Evolutionary conservation across 805 yeast genomes (phyloP).

Genomic region (Diddensiella santjacobensis): DNA sequence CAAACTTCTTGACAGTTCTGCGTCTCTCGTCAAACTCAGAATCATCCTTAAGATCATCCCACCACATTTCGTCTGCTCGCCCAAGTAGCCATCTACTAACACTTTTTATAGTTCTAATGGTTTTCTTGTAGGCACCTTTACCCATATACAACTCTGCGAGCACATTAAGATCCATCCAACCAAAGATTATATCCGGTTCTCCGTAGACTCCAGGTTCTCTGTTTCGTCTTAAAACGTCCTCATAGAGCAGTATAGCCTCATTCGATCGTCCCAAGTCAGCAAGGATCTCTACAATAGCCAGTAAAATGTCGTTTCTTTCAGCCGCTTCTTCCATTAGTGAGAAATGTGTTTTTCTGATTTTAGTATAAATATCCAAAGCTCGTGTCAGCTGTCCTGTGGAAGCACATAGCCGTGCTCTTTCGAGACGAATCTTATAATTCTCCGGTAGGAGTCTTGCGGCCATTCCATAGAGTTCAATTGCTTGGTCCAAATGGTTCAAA

Average conservation of each 20-base stretch:
- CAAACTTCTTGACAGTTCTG: conserved; percentile 8
- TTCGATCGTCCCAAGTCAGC: conserved; percentile 51
- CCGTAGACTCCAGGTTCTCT: conserved; percentile 29
- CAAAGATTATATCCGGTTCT: conserved; percentile 43
- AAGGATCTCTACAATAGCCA: conserved; percentile 33
- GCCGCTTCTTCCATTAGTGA: conserved; percentile 4
- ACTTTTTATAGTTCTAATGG: conserved; percentile 60
- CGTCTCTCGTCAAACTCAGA: conserved; percentile 80
- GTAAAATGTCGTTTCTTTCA: conserved; percentile 11
- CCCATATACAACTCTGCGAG: conserved; percentile 74
- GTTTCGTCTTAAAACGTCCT: conserved; percentile 59
- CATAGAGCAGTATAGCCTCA: conserved; percentile 73
- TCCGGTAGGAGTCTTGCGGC: conserved; percentile 83
- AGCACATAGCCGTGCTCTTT: conserved; percentile 47
- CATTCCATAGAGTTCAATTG: conserved; percentile 59
- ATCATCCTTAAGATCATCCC: conserved; percentile 67
- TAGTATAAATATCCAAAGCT: conserved; percentile 27
- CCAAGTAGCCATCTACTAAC: conserved; percentile 81
- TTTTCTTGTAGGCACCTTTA: conserved; percentile 59
- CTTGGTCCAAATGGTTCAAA: conserved; percentile 61
- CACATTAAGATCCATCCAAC: conserved; percentile 86
- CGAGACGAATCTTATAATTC: conserved; percentile 75
- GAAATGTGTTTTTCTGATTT: conserved; percentile 18
- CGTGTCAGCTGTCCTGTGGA: conserved; percentile 26
- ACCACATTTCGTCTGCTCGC: conserved; percentile 59